phyloP scores from a whole-genome alignment of 306 rosid genomes.

The Clitoria ternatea region DNA sequence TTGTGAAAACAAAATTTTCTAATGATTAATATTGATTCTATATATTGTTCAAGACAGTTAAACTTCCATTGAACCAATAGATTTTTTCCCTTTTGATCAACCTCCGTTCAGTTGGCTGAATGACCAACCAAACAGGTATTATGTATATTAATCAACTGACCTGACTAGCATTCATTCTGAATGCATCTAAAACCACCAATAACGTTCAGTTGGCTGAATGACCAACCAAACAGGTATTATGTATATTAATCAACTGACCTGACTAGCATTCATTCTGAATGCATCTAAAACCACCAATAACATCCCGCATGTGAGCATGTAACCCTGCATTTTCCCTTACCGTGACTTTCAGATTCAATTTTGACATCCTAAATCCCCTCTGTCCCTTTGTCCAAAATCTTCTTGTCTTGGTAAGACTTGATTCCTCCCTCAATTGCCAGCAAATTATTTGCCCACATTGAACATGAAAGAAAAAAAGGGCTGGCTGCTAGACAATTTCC shows the following conservation, averaged over 20 bases:
- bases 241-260: background rate
- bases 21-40: too few relatives aligned
- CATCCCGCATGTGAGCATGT: background rate
- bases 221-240: too few relatives aligned
- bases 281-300: slow-evolving; percentile 5
- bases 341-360: background rate
- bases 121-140: too few relatives aligned
- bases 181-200: slow-evolving; percentile 2
- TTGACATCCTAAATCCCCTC: background rate
- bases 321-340: background rate
- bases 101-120: too few relatives aligned
- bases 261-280: background rate
- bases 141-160: background rate
- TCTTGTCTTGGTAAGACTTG: background rate
- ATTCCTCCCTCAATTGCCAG: background rate
- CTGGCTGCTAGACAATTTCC: background rate
- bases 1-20: too few relatives aligned
- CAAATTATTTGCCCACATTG: background rate
- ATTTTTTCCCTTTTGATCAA: too few relatives aligned
- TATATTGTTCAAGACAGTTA: too few relatives aligned
- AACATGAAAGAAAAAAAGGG: background rate
- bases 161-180: background rate
- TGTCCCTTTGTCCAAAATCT: background rate
- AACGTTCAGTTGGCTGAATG: too few relatives aligned
- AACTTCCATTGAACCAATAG: too few relatives aligned